phyloP scores from a whole-genome alignment of 2,329 filamentous ascomycete species.

The Beauveria sp. region DNA sequence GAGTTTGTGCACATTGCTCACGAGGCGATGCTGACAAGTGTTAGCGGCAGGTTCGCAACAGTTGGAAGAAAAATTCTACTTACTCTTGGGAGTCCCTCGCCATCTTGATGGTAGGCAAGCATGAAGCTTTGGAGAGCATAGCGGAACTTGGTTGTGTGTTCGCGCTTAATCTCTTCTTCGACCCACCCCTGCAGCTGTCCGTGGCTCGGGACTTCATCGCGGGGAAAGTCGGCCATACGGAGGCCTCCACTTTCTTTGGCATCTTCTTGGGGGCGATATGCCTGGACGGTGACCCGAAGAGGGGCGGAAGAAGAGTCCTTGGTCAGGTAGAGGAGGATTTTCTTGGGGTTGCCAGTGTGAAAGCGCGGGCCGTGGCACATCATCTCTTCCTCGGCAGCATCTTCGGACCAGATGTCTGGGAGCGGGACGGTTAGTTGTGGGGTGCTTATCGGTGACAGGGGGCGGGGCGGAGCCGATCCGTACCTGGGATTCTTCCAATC shows the following conservation, averaged over 20 bases:
- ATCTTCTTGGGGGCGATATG: constrained; percentile 26
- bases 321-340: constrained; percentile 30
- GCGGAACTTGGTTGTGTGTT: constrained; percentile 25
- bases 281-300: constrained; percentile 31
- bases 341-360: constrained; percentile 27
- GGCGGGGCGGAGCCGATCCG: constrained; percentile 15
- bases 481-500: constrained; percentile 31
- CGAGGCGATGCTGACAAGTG: constrained; percentile 28
- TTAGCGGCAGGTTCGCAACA: not conserved
- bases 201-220: constrained; percentile 29
- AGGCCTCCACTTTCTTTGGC: constrained; percentile 22
- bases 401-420: constrained; percentile 31
- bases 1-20: constrained; percentile 36
- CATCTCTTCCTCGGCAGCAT: constrained; percentile 26
- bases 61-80: constrained; percentile 14
- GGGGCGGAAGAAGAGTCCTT: constrained; percentile 29
- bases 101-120: constrained; percentile 27
- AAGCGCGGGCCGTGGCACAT: constrained; percentile 27
- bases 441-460: constrained; percentile 1
- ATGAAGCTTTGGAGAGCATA: constrained; percentile 30
- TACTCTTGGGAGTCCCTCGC: constrained; percentile 32
- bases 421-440: constrained; percentile 5
- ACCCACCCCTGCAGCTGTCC: constrained; percentile 29
- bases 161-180: constrained; percentile 28
- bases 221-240: constrained; percentile 29